A percentile compares a stretch with the other conserved stretches of the same genome.
phyloP scores from a whole-genome alignment of 2,329 filamentous ascomycete species.

The Talaromyces funiculosus region DNA sequence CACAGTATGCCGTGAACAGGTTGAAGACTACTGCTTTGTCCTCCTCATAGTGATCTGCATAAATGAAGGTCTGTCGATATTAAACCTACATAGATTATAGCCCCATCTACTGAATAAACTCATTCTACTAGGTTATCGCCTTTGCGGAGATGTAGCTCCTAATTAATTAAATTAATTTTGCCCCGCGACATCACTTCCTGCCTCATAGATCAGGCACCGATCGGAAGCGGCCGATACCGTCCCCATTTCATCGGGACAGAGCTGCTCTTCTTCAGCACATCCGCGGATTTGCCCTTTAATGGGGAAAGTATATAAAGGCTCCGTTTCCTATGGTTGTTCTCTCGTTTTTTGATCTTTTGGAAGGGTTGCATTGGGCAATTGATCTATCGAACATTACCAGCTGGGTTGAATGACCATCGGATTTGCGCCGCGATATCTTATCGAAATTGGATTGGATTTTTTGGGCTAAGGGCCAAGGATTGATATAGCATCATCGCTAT shows the following conservation, averaged over 20 bases:
- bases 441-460: no score
- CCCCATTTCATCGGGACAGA: neutral
- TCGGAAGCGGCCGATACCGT: slow-evolving; percentile 17
- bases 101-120: no score
- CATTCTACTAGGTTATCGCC: no score
- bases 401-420: neutral
- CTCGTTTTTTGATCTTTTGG: neutral
- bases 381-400: neutral
- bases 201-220: neutral
- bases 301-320: neutral
- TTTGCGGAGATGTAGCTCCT: no score
- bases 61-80: no score
- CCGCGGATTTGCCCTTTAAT: neutral
- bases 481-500: neutral
- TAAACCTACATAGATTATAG: no score
- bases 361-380: neutral
- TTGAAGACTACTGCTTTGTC: no score
- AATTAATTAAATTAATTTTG: no score
- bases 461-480: no score
- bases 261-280: neutral
- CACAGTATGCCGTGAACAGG: no score
- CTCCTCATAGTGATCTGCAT: no score
- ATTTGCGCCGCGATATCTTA: neutral
- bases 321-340: no score
- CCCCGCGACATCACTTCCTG: neutral